Evolutionary conservation across 2,329 filamentous ascomycete genomes (phyloP), one percentile per base, ranked within the genome.

Genomic region (Thelonectria olida): DNA sequence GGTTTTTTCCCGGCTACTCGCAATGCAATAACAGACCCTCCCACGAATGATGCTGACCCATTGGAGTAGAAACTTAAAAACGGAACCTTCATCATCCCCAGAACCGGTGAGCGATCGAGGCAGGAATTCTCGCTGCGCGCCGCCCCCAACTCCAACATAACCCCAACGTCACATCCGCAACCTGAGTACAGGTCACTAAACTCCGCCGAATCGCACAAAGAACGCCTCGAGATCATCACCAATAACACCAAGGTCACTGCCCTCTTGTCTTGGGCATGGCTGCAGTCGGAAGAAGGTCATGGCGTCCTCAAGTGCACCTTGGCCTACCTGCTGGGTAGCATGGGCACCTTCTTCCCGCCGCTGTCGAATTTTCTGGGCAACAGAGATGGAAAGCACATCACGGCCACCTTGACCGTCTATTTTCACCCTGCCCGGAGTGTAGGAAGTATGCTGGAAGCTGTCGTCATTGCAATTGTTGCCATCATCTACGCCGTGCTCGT

Each of bases 331-430:
- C 78, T 97, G 31, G 95, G 92, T 17, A 96, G 92, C 68, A 81
- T 97, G 76, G 93, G 90, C 34, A 97, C 94, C 0, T 96, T 97
- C 70, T 89, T 92, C 64, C 86, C 90, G 2, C 84, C 85, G 3
- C 83, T 97, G 57, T 89, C 93, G 15, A 80, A 83, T 7, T 86
- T 93, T 58, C 82, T 97, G 15, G 95, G 95, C 10, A 84, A 90
- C 65, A 91, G 93, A 73, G 94, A 97, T 78, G 93, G 93, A 51
- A 97, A 97, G 74, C 95, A 97, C 77, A 90, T 97, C 73, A 93
- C 97, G 52, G 93, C 93, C 28, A 97, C 95, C 2, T 88, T 97
- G 59, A 96, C 93, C 1, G 94, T 97, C 10, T 98, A 97, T 73
- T 98, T 97, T 72, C 93, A 97, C 75, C 93, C 95, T 5, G 92